Conservation (phyloP, 2,329 filamentous ascomycete species). For the Epichloe baconii region DNA sequence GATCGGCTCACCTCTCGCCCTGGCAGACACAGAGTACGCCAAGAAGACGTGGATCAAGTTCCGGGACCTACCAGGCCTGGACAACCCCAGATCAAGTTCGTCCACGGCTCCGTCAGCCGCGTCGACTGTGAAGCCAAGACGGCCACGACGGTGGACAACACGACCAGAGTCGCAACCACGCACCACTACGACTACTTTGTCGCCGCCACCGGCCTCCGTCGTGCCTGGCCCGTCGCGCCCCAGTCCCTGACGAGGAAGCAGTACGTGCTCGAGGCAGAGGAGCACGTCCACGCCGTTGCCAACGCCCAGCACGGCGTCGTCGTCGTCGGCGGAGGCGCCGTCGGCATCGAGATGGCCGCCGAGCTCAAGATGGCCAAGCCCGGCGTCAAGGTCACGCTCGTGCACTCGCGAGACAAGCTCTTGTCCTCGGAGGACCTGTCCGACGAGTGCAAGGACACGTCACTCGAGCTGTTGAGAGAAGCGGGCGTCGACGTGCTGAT, state of each 20-base stretch:
- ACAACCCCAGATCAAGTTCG: conserved; percentile 45
- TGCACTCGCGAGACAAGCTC: conserved; percentile 58
- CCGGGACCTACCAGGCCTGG: conserved; percentile 52
- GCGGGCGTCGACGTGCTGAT: conserved; percentile 53
- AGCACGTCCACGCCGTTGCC: conserved; percentile 43
- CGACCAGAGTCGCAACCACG: conserved; percentile 27
- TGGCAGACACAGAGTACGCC: conserved; percentile 50
- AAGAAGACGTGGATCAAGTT: conserved; percentile 59
- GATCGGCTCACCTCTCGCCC: conserved; percentile 61
- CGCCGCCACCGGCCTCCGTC: conserved; percentile 54
- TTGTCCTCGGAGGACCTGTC: conserved; percentile 63
- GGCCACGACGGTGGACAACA: conserved; percentile 39
- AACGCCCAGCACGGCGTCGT: conserved; percentile 46
- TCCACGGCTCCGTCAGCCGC: conserved; percentile 50
- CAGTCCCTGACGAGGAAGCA: conserved; percentile 47
- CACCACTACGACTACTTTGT: conserved; percentile 63
- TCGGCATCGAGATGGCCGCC: conserved; percentile 71
- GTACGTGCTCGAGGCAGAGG: conserved; percentile 48
- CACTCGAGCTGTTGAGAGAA: conserved; percentile 44
- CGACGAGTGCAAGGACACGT: conserved; percentile 52
- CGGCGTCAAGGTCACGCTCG: conserved; percentile 51
- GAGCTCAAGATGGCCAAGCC: conserved; percentile 61
- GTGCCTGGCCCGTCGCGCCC: conserved; percentile 62
- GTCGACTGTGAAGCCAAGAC: conserved; percentile 48
- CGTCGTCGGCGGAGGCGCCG: conserved; percentile 64